A percentile compares a stretch with the other conserved stretches of the same genome.
These are phyloP conservation scores for Avena atlantica DNA, from an alignment of 176 grass and related monocot genomes.

Conservation along the genomic window DNA sequence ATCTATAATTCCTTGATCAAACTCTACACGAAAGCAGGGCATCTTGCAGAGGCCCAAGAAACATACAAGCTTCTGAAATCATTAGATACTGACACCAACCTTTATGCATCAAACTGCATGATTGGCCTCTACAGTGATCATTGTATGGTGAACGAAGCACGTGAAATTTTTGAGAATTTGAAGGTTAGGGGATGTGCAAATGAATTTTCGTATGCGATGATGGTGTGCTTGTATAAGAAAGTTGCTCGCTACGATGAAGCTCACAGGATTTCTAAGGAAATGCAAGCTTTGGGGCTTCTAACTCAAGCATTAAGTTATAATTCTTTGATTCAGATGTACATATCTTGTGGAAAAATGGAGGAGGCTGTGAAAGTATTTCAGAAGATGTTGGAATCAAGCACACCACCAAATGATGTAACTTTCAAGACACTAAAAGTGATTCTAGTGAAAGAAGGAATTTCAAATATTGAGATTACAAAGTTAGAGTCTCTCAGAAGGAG, in stretches of 20 bases:
- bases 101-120: constrained; percentile 94
- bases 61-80: constrained; percentile 71
- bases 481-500: constrained; percentile 68
- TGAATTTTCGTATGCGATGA: constrained; percentile 84
- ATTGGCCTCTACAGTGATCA: constrained; percentile 85
- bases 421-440: constrained; percentile 71
- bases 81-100: constrained; percentile 56
- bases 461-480: constrained; percentile 51
- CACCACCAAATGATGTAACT: constrained; percentile 75
- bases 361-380: constrained; percentile 71
- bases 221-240: constrained; percentile 84
- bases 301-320: constrained; percentile 72
- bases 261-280: constrained; percentile 76
- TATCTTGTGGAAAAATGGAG: constrained; percentile 54
- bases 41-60: constrained; percentile 75
- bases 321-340: constrained; percentile 67
- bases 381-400: constrained; percentile 70
- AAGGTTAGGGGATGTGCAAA: constrained; percentile 66
- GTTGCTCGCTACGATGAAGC: constrained; percentile 62
- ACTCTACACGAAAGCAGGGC: constrained; percentile 76
- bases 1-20: constrained; percentile 89
- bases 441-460: constrained; percentile 63
- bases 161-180: constrained; percentile 76
- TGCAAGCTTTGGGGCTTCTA: constrained; percentile 75
- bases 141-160: constrained; percentile 81